These are phyloP conservation scores for Podospora comata DNA, from an alignment of 495 filamentous ascomycete genomes.

Conservation along the genomic window DNA sequence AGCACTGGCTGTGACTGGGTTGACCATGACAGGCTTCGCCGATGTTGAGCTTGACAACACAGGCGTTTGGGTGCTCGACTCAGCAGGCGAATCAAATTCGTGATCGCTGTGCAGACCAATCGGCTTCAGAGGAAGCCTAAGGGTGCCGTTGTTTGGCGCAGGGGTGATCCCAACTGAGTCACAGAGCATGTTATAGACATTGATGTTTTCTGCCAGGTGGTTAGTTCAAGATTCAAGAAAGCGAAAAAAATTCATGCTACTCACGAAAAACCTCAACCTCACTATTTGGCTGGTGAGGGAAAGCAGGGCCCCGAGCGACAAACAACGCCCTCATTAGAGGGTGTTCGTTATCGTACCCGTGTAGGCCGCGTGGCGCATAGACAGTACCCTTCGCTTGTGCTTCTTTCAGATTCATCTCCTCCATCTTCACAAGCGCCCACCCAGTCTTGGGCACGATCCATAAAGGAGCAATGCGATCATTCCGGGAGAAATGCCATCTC, in stretches of 20 bases:
- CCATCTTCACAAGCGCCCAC: slow-evolving; percentile 79
- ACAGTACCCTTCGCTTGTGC: slow-evolving; percentile 56
- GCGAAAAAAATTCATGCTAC: slow-evolving; percentile 30
- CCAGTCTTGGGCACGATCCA: slow-evolving; percentile 91
- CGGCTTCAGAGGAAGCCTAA: slow-evolving; percentile 71
- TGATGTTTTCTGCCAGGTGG: slow-evolving; percentile 69
- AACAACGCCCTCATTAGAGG: slow-evolving; percentile 93
- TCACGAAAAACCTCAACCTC: slow-evolving; percentile 79
- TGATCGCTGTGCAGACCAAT: slow-evolving; percentile 58
- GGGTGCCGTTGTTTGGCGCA: slow-evolving; percentile 79
- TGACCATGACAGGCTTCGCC: slow-evolving; percentile 21
- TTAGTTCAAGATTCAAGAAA: slow-evolving; percentile 1
- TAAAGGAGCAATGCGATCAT: slow-evolving; percentile 82
- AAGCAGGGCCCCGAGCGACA: slow-evolving; percentile 81
- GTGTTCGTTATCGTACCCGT: slow-evolving; percentile 88
- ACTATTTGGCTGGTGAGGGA: slow-evolving; percentile 79
- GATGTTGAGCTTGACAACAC: slow-evolving; percentile 12
- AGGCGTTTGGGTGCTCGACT: slow-evolving; percentile 23
- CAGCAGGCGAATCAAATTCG: slow-evolving; percentile 31
- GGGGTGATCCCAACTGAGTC: slow-evolving; percentile 70
- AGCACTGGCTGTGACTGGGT: slow-evolving; percentile 17
- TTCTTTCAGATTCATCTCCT: slow-evolving; percentile 68
- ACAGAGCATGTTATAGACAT: slow-evolving; percentile 94
- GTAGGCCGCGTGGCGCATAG: slow-evolving; percentile 75
- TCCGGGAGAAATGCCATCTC: slow-evolving; percentile 81